Evolutionary conservation across 2,329 filamentous ascomycete genomes (phyloP).

Genomic region (Tolypocladium inflatum): DNA sequence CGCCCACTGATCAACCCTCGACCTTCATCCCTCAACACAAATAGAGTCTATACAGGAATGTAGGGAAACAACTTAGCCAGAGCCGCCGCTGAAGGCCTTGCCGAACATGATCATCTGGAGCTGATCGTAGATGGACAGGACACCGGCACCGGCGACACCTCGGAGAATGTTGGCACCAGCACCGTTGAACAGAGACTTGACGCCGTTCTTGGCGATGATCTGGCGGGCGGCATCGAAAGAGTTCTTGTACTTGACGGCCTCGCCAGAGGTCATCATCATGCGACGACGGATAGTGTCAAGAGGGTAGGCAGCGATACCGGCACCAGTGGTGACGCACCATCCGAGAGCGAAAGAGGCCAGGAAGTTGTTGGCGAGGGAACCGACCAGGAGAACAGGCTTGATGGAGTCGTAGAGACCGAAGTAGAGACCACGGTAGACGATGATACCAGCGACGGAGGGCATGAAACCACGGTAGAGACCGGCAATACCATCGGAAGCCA

Average conservation of each 20-base stretch:
- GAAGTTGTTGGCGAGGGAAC: conserved; percentile 94
- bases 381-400: conserved; percentile 95
- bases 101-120: conserved; percentile 98
- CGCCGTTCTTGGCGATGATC: conserved; percentile 96
- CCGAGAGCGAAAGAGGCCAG: conserved; percentile 97
- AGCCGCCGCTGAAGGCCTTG: conserved; percentile 86
- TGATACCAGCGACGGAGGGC: conserved; percentile 97
- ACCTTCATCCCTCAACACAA: conserved; percentile 18
- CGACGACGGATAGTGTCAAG: conserved; percentile 99
- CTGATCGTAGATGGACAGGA: conserved; percentile 99
- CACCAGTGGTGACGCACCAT: conserved; percentile 99
- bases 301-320: conserved; percentile 99
- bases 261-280: conserved; percentile 99
- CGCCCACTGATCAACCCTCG: conserved; percentile 22
- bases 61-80: conserved; percentile 33
- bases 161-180: conserved; percentile 99
- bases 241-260: conserved; percentile 99
- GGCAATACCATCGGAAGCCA: conserved; percentile 95
- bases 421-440: conserved; percentile 99
- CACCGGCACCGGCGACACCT: conserved; percentile 99
- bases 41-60: conserved; percentile 32
- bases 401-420: conserved; percentile 99
- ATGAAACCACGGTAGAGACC: conserved; percentile 99
- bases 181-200: conserved; percentile 99
- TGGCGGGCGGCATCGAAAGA: conserved; percentile 91